phyloP scores from a whole-genome alignment of 306 rosid species.

The Lupinus albus region DNA sequence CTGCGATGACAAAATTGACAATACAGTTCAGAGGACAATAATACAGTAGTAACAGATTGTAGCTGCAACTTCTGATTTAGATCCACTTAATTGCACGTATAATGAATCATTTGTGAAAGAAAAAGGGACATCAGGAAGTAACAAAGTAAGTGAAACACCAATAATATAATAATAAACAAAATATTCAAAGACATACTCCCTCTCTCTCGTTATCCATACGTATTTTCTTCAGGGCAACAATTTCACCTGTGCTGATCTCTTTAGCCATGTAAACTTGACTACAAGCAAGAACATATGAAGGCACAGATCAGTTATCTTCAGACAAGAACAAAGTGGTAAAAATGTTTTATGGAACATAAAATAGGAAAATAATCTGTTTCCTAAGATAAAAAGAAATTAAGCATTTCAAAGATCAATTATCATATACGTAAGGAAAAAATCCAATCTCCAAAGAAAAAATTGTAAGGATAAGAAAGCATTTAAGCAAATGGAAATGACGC shows the following conservation, averaged over 20 bases:
- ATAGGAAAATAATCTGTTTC: conserved; percentile 7
- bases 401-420: conserved; percentile 13
- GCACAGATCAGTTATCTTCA: conserved; percentile 25
- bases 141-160: conserved; percentile 5
- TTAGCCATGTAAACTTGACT: conserved; percentile 78
- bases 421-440: not conserved
- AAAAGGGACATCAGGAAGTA: not conserved
- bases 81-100: conserved; percentile 23
- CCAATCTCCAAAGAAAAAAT: not conserved
- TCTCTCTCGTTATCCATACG: conserved; percentile 78
- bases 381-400: not conserved
- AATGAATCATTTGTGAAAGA: conserved; percentile 13
- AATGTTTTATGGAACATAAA: conserved; percentile 1
- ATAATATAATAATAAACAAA: conserved; percentile 14
- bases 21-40: conserved; percentile 6
- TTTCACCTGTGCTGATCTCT: conserved; percentile 69
- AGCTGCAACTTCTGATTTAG: conserved; percentile 26
- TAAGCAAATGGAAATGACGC: not conserved
- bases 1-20: conserved; percentile 46
- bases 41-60: conserved; percentile 9
- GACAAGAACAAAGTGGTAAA: conserved; percentile 25
- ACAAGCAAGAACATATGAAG: conserved; percentile 32
- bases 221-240: conserved; percentile 76
- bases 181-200: conserved; percentile 52
- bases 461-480: not conserved